These are phyloP conservation scores for Rhinocladiella similis DNA, from an alignment of 2,329 filamentous ascomycete genomes.

Conservation along the genomic window DNA sequence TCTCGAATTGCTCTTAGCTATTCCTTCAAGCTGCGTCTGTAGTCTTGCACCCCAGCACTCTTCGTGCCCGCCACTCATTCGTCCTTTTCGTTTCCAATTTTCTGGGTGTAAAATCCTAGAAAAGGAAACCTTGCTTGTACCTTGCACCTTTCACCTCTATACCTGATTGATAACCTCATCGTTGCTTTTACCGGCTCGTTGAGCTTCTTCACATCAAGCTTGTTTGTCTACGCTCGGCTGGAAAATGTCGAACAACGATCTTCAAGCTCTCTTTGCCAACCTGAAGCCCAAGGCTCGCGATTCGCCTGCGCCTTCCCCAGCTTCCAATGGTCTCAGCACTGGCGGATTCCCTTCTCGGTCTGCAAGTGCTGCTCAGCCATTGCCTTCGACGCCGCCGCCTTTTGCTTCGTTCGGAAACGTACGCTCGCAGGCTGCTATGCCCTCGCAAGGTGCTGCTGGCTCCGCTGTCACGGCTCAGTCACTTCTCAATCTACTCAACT, in stretches of 20 bases:
- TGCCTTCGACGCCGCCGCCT: slow-evolving; percentile 17
- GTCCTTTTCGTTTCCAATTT: slow-evolving; percentile 12
- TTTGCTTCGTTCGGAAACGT: slow-evolving; percentile 6
- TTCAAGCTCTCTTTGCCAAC: slow-evolving; percentile 49
- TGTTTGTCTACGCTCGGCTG: slow-evolving; percentile 18
- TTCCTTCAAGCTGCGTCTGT: not conserved
- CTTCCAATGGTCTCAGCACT: slow-evolving; percentile 16
- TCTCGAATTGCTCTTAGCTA: not conserved
- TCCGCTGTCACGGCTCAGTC: slow-evolving; percentile 53
- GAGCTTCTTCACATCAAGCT: slow-evolving; percentile 1
- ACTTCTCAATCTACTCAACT: slow-evolving; percentile 66
- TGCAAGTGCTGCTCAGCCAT: slow-evolving; percentile 8
- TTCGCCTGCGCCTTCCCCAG: slow-evolving; percentile 33
- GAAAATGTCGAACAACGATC: slow-evolving; percentile 50
- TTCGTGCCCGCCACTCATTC: slow-evolving; percentile 20
- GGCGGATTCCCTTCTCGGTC: slow-evolving; percentile 10
- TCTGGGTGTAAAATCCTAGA: slow-evolving; percentile 25
- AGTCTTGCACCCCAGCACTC: not conserved
- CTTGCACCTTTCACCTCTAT: not conserved
- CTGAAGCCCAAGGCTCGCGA: slow-evolving; percentile 42
- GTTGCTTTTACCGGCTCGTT: not conserved
- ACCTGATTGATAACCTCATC: not conserved
- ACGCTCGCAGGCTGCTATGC: slow-evolving; percentile 1
- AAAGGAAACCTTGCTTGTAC: not conserved
- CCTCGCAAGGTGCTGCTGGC: slow-evolving; percentile 4